These are phyloP conservation scores for Citrus cavaleriei DNA, from an alignment of 345 rosid species.

Conservation along the genomic window DNA sequence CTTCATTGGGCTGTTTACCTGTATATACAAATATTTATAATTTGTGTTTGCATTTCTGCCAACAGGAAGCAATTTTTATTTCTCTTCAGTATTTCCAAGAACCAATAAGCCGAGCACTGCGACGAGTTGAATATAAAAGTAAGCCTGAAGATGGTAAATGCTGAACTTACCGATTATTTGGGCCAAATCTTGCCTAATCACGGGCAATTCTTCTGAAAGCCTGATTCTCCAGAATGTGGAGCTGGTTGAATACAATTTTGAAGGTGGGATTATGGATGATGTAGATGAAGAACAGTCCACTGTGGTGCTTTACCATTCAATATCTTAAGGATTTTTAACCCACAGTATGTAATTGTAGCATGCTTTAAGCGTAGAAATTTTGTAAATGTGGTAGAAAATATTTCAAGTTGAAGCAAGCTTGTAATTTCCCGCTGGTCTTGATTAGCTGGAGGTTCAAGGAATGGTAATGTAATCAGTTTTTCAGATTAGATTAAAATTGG, in stretches of 20 bases:
- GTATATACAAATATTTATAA: not conserved
- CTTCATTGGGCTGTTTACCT: not conserved
- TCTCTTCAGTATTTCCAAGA: slow-evolving; percentile 90
- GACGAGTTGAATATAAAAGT: slow-evolving; percentile 21
- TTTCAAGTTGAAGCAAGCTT: not conserved
- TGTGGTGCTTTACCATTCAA: not conserved
- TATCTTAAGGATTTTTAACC: not conserved
- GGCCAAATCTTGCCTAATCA: not conserved
- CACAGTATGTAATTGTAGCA: too few species aligned
- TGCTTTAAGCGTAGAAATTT: not conserved
- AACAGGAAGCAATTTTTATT: slow-evolving; percentile 79
- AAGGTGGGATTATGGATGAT: not conserved
- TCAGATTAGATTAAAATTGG: not conserved
- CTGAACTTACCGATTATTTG: not conserved
- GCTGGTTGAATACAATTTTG: not conserved
- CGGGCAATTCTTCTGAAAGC: not conserved
- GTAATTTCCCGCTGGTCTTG: not conserved
- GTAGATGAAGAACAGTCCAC: not conserved
- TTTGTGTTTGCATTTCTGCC: not conserved
- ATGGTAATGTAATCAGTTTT: too few species aligned
- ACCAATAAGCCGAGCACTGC: slow-evolving; percentile 58
- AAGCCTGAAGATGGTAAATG: slow-evolving; percentile 4
- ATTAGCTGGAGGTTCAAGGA: not conserved
- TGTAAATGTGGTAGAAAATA: not conserved
- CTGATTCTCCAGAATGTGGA: not conserved